Conservation (phyloP, 306 rosid species). For the Hippophae tibetana region DNA sequence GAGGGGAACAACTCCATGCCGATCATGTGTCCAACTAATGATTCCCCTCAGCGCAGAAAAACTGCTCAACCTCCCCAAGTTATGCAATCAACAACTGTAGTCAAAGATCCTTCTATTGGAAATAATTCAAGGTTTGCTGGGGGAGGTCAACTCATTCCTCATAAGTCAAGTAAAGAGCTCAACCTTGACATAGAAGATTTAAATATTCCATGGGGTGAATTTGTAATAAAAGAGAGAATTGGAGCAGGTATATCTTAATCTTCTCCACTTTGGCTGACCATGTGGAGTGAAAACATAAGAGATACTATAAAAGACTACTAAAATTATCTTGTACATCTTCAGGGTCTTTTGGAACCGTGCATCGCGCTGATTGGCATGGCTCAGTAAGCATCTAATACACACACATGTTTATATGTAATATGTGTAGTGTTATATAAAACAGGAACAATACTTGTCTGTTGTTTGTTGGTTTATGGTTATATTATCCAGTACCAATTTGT, state of each 20-base stretch:
- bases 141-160: constrained; percentile 43
- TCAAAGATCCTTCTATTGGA: constrained; percentile 45
- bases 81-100: constrained; percentile 28
- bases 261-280: background rate
- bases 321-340: constrained; percentile 32
- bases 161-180: constrained; percentile 41
- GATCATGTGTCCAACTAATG: constrained; percentile 36
- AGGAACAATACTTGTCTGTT: too few species aligned
- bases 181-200: constrained; percentile 60
- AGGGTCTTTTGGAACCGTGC: constrained; percentile 98
- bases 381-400: constrained; percentile 53
- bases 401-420: background rate
- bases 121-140: constrained; percentile 41
- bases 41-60: constrained; percentile 33
- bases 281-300: background rate
- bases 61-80: constrained; percentile 34
- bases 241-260: constrained; percentile 66
- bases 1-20: constrained; percentile 37
- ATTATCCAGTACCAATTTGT: background rate
- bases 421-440: too few species aligned
- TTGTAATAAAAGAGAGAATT: constrained; percentile 71
- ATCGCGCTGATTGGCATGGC: constrained; percentile 98
- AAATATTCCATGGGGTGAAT: constrained; percentile 75
- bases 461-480: background rate
- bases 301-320: background rate